Percentiles rank a stretch among this genome's conserved stretches.
Evolutionary conservation across 2,329 filamentous ascomycete species (phyloP).

Genomic region (Colletotrichum sp.): DNA sequence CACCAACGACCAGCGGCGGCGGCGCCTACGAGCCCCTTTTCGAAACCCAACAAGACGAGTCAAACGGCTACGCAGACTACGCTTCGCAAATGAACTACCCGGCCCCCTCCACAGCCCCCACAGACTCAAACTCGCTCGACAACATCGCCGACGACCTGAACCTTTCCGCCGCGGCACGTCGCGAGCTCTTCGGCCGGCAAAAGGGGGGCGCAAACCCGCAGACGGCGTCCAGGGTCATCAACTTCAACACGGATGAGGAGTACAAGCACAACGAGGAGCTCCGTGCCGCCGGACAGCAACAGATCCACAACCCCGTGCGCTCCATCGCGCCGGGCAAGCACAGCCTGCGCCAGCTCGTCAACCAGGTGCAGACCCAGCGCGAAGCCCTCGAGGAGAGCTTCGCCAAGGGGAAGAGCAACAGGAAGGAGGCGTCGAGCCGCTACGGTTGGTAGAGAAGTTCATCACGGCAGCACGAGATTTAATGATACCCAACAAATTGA

Average conservation of each 20-base stretch:
- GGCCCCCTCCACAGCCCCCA: conserved; percentile 30
- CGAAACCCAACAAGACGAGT: conserved; percentile 31
- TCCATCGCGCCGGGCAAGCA: conserved; percentile 88
- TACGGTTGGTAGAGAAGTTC: conserved; percentile 75
- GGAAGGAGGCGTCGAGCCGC: conserved; percentile 78
- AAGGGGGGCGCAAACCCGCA: conserved; percentile 42
- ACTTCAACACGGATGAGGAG: conserved; percentile 88
- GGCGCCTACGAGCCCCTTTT: conserved; percentile 60
- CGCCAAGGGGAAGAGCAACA: conserved; percentile 78
- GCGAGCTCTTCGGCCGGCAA: conserved; percentile 84
- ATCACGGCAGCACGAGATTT: not conserved
- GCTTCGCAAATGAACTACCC: conserved; percentile 37
- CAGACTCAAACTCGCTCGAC: conserved; percentile 62
- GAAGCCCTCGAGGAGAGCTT: conserved; percentile 94
- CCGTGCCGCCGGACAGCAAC: conserved; percentile 71
- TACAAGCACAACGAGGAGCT: conserved; percentile 85
- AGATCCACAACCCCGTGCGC: conserved; percentile 82
- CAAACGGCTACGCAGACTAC: conserved; percentile 35
- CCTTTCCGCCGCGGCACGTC: conserved; percentile 75
- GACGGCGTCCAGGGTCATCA: conserved; percentile 72
- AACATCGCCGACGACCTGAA: conserved; percentile 79
- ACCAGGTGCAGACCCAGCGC: conserved; percentile 79
- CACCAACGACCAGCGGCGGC: conserved; percentile 42
- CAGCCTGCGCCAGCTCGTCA: conserved; percentile 85
- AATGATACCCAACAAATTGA: conserved; percentile 16